These are phyloP conservation scores for Polyporus tsugae DNA, from an alignment of 1,284 basidiomycete genomes.

Conservation along the genomic window DNA sequence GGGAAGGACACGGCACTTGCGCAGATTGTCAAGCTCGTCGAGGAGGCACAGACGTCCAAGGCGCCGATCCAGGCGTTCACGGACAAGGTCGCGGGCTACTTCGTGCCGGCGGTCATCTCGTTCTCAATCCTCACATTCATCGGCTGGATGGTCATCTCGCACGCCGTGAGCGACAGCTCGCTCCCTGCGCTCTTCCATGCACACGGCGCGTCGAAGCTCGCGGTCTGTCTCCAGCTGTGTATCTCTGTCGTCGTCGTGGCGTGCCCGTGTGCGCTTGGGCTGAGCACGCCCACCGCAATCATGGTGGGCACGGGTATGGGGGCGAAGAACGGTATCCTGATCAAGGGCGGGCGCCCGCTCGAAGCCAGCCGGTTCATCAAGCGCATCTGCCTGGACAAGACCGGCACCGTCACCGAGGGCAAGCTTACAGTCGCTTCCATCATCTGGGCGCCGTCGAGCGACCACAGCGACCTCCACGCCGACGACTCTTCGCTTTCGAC, in stretches of 20 bases:
- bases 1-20: slow-evolving; percentile 96
- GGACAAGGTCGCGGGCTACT: slow-evolving; percentile 93
- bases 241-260: slow-evolving; percentile 99
- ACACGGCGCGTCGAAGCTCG: slow-evolving; percentile 87
- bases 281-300: slow-evolving; percentile 97
- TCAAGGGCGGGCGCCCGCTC: slow-evolving; percentile 95
- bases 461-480: slow-evolving; percentile 51
- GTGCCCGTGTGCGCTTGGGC: slow-evolving; percentile 96
- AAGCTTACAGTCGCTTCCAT: slow-evolving; percentile 79
- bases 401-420: slow-evolving; percentile 95
- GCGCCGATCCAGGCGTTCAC: slow-evolving; percentile 98
- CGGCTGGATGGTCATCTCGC: slow-evolving; percentile 85
- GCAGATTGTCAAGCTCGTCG: slow-evolving; percentile 97
- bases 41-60: slow-evolving; percentile 97
- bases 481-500: slow-evolving; percentile 53
- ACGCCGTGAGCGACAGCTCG: slow-evolving; percentile 61
- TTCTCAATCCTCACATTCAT: slow-evolving; percentile 87
- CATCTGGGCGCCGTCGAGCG: slow-evolving; percentile 73
- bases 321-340: slow-evolving; percentile 96
- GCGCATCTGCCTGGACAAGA: slow-evolving; percentile 94
- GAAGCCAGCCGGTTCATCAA: slow-evolving; percentile 90
- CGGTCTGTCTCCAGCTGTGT: slow-evolving; percentile 96
- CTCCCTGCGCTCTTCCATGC: slow-evolving; percentile 88
- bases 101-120: slow-evolving; percentile 92
- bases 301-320: slow-evolving; percentile 99